These are phyloP conservation scores for Colletotrichum sp. DNA, from an alignment of 2,329 filamentous ascomycete species.

Conservation along the genomic window DNA sequence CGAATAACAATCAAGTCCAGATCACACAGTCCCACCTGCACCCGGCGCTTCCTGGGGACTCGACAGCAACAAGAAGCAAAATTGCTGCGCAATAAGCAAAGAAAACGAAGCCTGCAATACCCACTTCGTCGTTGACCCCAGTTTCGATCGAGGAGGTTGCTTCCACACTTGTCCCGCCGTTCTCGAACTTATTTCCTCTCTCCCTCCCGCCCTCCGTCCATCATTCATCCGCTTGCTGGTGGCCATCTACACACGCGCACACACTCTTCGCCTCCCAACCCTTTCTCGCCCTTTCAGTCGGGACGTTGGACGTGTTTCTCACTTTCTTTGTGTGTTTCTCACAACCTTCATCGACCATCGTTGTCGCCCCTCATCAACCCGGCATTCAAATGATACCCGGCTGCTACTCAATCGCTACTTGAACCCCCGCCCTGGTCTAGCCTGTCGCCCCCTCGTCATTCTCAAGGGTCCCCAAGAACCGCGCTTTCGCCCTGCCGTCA, in stretches of 20 bases:
- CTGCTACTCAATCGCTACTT: background rate
- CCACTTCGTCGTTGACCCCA: background rate
- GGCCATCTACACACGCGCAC: background rate
- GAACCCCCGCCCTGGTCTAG: background rate
- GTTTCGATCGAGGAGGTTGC: background rate
- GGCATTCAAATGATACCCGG: background rate
- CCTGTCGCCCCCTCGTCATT: conserved; percentile 17
- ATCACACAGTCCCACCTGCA: conserved; percentile 3
- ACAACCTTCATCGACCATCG: background rate
- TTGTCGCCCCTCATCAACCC: background rate
- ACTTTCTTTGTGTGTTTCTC: background rate
- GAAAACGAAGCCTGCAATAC: background rate
- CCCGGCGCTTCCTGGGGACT: conserved; percentile 2
- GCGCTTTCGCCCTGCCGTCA: conserved; percentile 11
- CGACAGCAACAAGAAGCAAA: background rate
- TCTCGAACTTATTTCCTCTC: background rate
- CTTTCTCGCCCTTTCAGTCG: background rate
- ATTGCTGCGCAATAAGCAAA: background rate
- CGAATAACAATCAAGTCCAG: background rate
- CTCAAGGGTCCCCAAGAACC: conserved; percentile 10
- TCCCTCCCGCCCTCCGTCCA: background rate
- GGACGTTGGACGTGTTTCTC: background rate
- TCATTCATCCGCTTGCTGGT: background rate
- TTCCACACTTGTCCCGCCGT: background rate
- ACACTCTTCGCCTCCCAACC: background rate